Percentiles rank a stretch among this genome's conserved stretches.
phyloP scores from a whole-genome alignment of 2,329 filamentous ascomycete species.

The Nigrograna mackinnonii region DNA sequence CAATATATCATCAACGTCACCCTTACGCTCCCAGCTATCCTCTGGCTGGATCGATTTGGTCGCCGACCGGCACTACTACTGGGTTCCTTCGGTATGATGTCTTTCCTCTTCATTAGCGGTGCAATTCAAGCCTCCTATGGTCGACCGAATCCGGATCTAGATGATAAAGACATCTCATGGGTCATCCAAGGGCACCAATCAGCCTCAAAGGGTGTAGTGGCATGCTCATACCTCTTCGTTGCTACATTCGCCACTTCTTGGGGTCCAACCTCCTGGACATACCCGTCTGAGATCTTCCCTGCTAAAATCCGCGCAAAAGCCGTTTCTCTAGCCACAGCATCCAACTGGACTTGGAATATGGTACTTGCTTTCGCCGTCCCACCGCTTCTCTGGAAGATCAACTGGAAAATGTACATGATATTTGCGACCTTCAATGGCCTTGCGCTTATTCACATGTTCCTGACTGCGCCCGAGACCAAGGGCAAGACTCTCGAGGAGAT shows the following conservation, averaged over 20 bases:
- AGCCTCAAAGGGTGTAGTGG: constrained; percentile 58
- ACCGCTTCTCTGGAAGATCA: constrained; percentile 44
- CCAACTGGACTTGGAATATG: constrained; percentile 45
- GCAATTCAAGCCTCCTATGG: constrained; percentile 64
- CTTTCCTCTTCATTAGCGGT: constrained; percentile 63
- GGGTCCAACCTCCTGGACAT: constrained; percentile 41
- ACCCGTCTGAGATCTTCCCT: constrained; percentile 44
- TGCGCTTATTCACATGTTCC: constrained; percentile 44
- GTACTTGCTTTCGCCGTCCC: constrained; percentile 45
- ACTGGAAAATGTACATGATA: constrained; percentile 49
- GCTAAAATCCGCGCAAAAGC: constrained; percentile 46
- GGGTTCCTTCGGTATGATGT: constrained; percentile 62
- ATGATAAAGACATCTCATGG: constrained; percentile 58
- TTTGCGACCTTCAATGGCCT: constrained; percentile 43
- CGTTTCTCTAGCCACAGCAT: constrained; percentile 41
- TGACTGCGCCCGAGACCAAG: constrained; percentile 44
- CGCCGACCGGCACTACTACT: constrained; percentile 60
- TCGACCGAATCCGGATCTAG: constrained; percentile 34
- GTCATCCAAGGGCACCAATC: constrained; percentile 54
- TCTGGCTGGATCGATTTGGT: constrained; percentile 63
- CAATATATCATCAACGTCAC: constrained; percentile 68
- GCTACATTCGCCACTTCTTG: constrained; percentile 49
- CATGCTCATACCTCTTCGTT: constrained; percentile 49
- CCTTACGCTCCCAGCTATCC: constrained; percentile 62
- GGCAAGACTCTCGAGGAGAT: constrained; percentile 46